Base-by-base conservation (phyloP, 2,329 filamentous ascomycete species). In the Colletotrichum sp. region DNA sequence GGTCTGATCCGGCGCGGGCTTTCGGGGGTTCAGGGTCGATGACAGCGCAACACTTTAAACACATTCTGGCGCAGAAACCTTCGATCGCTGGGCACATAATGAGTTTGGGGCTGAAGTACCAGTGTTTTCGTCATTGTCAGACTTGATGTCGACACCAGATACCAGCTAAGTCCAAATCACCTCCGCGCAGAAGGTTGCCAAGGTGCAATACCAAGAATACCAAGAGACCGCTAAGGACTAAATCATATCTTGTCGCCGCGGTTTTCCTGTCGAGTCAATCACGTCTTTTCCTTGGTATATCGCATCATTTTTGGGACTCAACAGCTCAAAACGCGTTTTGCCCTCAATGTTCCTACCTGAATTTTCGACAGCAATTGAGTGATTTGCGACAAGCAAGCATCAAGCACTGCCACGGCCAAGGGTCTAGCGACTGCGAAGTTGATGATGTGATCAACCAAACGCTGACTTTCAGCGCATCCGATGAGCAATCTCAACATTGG, bases 241-340 rank as follows among this genome's bases (percentile, higher is more conserved):
- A 10, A 16, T n/a, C 14, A 13, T 18, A 43, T 28, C 59, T 38
- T 63, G 38, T 30, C 68, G 24, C 56, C 26, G 24, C 30, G 32
- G 7, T 13, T 12, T 48, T 14, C 21, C n/a, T 21, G 18, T 30
- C 38, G 6, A 18, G 2, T 14, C 10, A 16, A 75, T 71, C 69
- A 72, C 73, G 73, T 52, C 69, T 75, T 75, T 74, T 32, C 32
- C 62, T 72, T 72, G 62, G 69, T 72, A 62, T 5, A 72, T 75
- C 38, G 56, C 73, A 75, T 63, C 73, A 75, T 67, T 67, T 32
- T 38, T 9, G 7, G 30, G 8, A 2, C 21, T 48, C 13, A 26
- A 52, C 12, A 18, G 43, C 12, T 43, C 28, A 34, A 43, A 34
- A 10, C 12, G n/a, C 32, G 55, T 9, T 34, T 13, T 9, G 3